Evolutionary conservation across 2,329 filamentous ascomycete species (phyloP).

Genomic region (Karstenula rhodostoma): DNA sequence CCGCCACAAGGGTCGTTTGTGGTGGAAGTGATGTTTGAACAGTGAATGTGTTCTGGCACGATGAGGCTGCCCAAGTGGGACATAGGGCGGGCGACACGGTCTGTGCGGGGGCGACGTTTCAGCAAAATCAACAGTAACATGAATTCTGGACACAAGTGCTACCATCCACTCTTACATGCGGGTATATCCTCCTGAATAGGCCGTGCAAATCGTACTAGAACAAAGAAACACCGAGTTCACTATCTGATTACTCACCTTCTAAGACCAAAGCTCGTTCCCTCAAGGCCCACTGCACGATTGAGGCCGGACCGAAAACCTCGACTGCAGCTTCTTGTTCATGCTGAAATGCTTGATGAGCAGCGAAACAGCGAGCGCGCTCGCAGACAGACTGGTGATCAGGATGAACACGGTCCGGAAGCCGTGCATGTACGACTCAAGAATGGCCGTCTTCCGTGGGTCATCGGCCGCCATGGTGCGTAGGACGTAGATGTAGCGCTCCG

Average conservation of each 20-base stretch:
- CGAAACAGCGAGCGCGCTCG: constrained; percentile 33
- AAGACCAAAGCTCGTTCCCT: neutral
- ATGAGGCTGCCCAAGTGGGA: neutral
- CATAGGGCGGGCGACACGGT: neutral
- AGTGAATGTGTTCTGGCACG: neutral
- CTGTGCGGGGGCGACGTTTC: neutral
- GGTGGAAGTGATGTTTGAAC: neutral
- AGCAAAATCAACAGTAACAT: neutral
- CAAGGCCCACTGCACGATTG: neutral
- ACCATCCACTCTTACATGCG: neutral
- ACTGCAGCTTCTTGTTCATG: constrained; percentile 40
- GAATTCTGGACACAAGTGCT: neutral
- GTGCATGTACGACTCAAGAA: constrained; percentile 35
- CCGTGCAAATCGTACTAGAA: neutral
- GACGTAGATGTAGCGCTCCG: constrained; percentile 36
- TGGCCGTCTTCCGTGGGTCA: constrained; percentile 23
- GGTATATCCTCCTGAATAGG: neutral
- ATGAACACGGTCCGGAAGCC: constrained; percentile 39
- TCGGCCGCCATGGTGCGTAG: constrained; percentile 30
- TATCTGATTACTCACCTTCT: neutral
- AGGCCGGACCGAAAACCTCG: constrained; percentile 30
- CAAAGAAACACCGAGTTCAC: neutral
- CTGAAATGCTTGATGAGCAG: constrained; percentile 39
- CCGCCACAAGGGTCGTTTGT: neutral
- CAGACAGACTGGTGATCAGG: constrained; percentile 32